Percentiles rank a stretch among this genome's conserved stretches.
Conservation (phyloP, 2,329 filamentous ascomycete genomes). For the Tetracladium maxilliforme region DNA sequence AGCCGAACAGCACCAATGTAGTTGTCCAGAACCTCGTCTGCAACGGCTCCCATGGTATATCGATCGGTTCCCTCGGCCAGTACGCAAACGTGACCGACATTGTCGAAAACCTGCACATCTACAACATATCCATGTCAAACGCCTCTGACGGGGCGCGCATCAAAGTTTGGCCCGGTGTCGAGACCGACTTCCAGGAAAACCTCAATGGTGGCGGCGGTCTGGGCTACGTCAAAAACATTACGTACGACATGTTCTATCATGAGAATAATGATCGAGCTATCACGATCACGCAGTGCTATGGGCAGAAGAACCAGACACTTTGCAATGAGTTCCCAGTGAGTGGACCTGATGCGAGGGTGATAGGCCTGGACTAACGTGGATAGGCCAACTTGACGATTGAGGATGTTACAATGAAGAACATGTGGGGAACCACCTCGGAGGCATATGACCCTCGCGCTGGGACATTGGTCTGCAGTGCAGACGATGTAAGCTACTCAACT, state of each 20-base stretch:
- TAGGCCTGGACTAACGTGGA: no score
- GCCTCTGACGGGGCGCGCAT: conserved; percentile 45
- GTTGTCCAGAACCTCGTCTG: conserved; percentile 43
- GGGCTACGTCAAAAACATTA: conserved; percentile 45
- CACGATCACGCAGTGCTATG: conserved; percentile 36
- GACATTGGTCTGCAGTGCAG: conserved; percentile 30
- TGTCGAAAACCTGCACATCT: conserved; percentile 40
- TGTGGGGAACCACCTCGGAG: conserved; percentile 34
- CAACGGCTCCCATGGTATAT: conserved; percentile 47
- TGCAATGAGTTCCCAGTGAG: conserved; percentile 40
- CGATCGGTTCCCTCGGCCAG: conserved; percentile 44
- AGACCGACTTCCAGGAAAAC: conserved; percentile 33
- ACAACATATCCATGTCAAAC: conserved; percentile 30
- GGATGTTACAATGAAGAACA: conserved; percentile 40
- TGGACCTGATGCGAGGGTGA: no score
- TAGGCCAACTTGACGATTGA: conserved; percentile 43
- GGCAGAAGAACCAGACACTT: conserved; percentile 44
- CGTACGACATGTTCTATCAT: conserved; percentile 39
- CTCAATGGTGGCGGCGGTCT: conserved; percentile 43
- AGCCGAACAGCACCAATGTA: conserved; percentile 44
- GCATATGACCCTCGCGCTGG: conserved; percentile 26
- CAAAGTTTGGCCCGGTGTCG: conserved; percentile 39
- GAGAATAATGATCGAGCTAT: conserved; percentile 34
- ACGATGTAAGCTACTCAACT: conserved; percentile 30
- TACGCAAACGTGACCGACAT: conserved; percentile 39